Evolutionary conservation across 352 stramenopile genomes (phyloP), one percentile per base, ranked within the genome.

Genomic region (Phytophthora boehmeriae): DNA sequence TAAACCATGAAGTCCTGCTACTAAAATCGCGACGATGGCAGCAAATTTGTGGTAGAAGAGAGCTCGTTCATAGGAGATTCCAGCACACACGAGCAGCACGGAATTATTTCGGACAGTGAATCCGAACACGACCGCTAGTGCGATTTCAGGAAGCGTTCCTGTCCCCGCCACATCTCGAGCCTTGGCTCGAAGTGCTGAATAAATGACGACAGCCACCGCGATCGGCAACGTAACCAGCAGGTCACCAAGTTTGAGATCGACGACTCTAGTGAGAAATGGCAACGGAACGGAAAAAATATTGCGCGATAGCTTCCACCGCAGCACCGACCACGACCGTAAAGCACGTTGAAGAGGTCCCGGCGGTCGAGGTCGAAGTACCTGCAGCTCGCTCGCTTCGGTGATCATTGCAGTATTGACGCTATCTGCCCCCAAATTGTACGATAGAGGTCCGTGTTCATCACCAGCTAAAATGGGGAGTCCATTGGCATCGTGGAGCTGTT

Each of bases 41-140:
- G 74, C 72, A 16, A 83, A 30, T 53, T 84, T 85, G 73, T 87
- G 79, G 47, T 87, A 89, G 8, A 82, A 66, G 1, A 89, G 50
- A 27, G 70, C 67, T n/a, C 79, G 62, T 20, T 87, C 79, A 46
- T 80, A 89, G 0, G 75, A 54, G 17, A 89, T 66, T 0, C 74
- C 76, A 11, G 72, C 82, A 13, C 57, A 51, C 8, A 65, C 23
- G 8, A 84, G 55, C 42, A 89, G 46, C 35, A 84, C 27, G 4
- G 73, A 72, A 47, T 89, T 89, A 59, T 89, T 86, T 28, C 79
- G 68, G 10, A 89, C 59, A 2, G 75, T 61, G 11, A 86, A 66
- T 16, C 62, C 66, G 57, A 89, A 85, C 4, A 80, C 65, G 32
- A 82, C 0, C 0, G 68, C 39, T 48, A 89, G 59, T 4, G 66